Conservation (phyloP, 257 asterid species). For the Nicotiana tabacum region DNA sequence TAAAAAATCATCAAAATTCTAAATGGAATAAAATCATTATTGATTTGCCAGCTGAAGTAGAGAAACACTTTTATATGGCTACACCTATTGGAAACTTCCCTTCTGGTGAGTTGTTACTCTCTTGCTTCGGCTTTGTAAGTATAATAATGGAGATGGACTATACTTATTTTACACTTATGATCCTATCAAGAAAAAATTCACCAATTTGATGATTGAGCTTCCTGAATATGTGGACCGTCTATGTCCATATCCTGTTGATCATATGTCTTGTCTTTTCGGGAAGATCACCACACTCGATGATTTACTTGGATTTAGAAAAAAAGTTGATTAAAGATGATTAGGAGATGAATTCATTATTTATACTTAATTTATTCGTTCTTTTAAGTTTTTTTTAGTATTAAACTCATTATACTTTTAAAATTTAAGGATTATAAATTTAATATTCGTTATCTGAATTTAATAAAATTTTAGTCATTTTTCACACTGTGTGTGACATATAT, state of each 20-base stretch:
- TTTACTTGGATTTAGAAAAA: background rate
- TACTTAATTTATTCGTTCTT: no score
- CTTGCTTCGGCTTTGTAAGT: background rate
- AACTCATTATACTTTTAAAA: no score
- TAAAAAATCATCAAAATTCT: background rate
- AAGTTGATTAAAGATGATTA: background rate
- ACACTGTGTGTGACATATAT: no score
- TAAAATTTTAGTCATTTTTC: no score
- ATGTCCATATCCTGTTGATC: background rate
- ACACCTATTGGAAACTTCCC: constrained; percentile 1
- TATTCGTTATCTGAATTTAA: no score
- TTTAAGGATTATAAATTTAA: no score
- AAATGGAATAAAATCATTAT: background rate
- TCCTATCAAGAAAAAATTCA: background rate
- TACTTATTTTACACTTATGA: background rate
- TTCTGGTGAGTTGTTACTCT: background rate
- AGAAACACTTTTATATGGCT: background rate
- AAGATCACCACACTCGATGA: background rate
- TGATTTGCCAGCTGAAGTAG: background rate
- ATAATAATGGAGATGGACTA: background rate
- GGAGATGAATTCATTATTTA: no score
- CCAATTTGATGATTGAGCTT: background rate
- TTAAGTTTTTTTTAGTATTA: no score
- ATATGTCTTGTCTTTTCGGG: background rate
- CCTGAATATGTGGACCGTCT: background rate